Percentiles rank a stretch among this genome's conserved stretches.
Conservation (phyloP, 176 grass and related monocot genomes). For the Rhipidocladum racemiflorum region DNA sequence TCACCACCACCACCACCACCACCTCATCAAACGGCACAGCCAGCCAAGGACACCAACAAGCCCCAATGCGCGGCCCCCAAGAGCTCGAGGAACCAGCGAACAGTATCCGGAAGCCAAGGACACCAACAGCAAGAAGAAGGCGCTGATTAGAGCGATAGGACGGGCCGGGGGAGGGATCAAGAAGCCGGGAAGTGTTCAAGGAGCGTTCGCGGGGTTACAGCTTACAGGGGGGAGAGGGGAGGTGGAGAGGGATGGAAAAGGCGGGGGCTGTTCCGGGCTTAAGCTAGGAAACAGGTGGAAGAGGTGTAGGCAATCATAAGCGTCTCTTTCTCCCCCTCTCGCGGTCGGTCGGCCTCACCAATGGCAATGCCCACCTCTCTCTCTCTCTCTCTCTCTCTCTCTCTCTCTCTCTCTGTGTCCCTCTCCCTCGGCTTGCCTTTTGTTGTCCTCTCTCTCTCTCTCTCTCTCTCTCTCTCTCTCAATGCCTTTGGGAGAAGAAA, state of each 20-base stretch:
- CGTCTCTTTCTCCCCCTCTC: neutral
- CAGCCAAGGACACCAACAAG: neutral
- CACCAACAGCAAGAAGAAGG: neutral
- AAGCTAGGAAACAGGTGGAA: slow-evolving; percentile 13
- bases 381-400: neutral
- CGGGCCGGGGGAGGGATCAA: neutral
- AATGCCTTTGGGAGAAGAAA: neutral
- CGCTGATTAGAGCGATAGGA: neutral
- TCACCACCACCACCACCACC: too few species aligned
- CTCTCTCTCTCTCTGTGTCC: neutral
- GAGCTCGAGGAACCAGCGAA: neutral
- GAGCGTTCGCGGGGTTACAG: neutral
- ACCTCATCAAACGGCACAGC: neutral
- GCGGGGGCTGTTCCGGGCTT: slow-evolving; percentile 25
- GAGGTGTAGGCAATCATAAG: slow-evolving; percentile 24
- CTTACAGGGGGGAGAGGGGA: neutral
- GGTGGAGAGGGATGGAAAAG: slow-evolving; percentile 9
- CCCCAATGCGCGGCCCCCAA: slow-evolving; percentile 1
- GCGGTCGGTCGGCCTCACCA: neutral
- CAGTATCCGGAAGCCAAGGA: slow-evolving; percentile 1
- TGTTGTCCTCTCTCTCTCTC: neutral
- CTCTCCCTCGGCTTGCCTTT: neutral
- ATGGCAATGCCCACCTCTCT: neutral
- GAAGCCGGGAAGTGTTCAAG: neutral
- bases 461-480: neutral